phyloP scores from a whole-genome alignment of 176 grass and related monocot species.

The Leersia perrieri region DNA sequence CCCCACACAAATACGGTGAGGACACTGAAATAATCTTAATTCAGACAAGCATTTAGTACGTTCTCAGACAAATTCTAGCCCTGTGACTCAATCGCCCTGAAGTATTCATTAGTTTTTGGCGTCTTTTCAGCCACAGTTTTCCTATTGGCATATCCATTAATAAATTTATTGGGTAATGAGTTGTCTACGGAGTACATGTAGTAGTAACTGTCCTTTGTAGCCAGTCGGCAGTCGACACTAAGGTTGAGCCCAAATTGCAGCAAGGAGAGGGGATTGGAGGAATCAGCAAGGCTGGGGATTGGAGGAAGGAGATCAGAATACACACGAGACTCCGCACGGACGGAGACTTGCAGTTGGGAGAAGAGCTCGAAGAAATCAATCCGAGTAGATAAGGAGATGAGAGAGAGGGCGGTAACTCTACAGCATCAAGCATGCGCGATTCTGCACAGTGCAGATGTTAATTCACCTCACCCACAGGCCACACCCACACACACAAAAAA shows the following conservation, averaged over 20 bases:
- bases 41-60: constrained; percentile 14
- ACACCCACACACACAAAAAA: too few species aligned
- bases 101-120: constrained; percentile 20
- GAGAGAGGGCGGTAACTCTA: too few species aligned
- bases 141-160: constrained; percentile 2
- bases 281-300: neutral
- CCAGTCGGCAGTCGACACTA: constrained; percentile 1
- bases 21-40: neutral
- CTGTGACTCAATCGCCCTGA: neutral
- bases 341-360: neutral
- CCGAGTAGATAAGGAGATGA: neutral
- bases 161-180: constrained; percentile 7
- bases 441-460: constrained; percentile 13
- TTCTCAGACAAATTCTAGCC: neutral
- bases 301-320: neutral
- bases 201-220: constrained; percentile 32
- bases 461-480: neutral
- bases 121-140: constrained; percentile 18
- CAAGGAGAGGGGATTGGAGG: neutral
- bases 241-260: neutral
- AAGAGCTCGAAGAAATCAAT: neutral
- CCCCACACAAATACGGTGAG: neutral
- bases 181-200: constrained; percentile 16
- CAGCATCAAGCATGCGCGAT: too few species aligned
- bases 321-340: neutral